Evolutionary conservation across 2,329 filamentous ascomycete genomes (phyloP).

Genomic region (Ampelomyces quisqualis): DNA sequence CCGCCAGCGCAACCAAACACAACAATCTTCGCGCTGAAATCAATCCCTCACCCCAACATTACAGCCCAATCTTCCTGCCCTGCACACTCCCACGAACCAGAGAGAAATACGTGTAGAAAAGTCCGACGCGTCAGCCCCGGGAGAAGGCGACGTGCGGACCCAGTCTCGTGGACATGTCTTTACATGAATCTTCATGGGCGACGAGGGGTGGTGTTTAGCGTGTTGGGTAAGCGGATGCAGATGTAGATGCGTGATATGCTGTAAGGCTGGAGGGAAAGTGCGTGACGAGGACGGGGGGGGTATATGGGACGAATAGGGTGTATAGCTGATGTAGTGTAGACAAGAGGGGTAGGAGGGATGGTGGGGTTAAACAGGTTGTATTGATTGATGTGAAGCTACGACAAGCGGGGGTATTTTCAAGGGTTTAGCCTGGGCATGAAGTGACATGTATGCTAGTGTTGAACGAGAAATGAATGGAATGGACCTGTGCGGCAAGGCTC

Average conservation of each 20-base stretch:
- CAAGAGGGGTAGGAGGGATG: background rate
- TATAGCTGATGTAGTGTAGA: background rate
- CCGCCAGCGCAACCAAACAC: no score
- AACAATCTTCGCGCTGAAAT: no score
- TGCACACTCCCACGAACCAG: no score
- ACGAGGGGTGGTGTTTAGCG: background rate
- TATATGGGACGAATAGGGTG: background rate
- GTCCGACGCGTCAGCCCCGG: no score
- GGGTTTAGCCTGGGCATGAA: background rate
- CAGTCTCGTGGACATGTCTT: no score
- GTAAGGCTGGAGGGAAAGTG: conserved; percentile 15
- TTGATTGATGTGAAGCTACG: conserved; percentile 3
- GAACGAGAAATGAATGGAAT: no score
- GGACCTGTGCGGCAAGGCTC: conserved; percentile 7
- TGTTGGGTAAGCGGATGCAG: background rate
- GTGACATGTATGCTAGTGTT: conserved; percentile 3
- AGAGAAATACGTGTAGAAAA: no score
- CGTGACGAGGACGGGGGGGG: background rate
- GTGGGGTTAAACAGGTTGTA: background rate
- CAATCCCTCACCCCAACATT: no score
- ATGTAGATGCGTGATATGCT: no score
- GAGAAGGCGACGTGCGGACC: no score
- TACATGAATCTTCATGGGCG: no score
- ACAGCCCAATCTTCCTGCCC: no score
- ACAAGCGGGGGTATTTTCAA: conserved; percentile 4